Conservation (phyloP, 1,284 basidiomycete species). For the Cutaneotrichosporon dermatis region DNA sequence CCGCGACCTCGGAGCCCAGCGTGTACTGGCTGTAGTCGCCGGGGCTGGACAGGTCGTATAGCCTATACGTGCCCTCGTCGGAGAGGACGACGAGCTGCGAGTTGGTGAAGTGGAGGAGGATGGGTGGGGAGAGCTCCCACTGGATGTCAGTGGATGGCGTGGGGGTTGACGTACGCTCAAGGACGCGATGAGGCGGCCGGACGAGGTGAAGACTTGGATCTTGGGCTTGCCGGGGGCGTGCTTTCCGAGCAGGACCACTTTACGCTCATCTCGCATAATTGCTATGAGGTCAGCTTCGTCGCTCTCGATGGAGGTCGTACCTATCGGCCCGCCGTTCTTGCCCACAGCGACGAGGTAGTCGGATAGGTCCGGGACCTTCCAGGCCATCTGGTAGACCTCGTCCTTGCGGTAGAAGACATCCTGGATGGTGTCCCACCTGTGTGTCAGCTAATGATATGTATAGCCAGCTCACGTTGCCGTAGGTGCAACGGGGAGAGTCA, state of each 20-base stretch:
- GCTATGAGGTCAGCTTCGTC: conserved; percentile 53
- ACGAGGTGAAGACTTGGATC: conserved; percentile 53
- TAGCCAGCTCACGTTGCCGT: conserved; percentile 19
- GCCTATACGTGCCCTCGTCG: conserved; percentile 83
- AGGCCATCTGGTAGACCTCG: conserved; percentile 76
- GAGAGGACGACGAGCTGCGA: conserved; percentile 80
- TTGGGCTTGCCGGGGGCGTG: conserved; percentile 63
- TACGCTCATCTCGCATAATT: conserved; percentile 77
- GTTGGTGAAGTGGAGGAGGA: conserved; percentile 37
- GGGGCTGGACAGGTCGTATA: conserved; percentile 73
- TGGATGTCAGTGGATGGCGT: conserved; percentile 17
- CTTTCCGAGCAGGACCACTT: conserved; percentile 69
- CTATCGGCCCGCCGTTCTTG: conserved; percentile 80
- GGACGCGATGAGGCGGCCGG: conserved; percentile 50
- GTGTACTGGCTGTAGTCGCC: conserved; percentile 79
- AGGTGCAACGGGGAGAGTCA: conserved; percentile 21
- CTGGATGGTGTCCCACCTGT: conserved; percentile 50
- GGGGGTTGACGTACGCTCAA: conserved; percentile 32
- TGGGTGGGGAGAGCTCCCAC: conserved; percentile 42
- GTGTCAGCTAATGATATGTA: background rate
- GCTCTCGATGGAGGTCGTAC: conserved; percentile 48
- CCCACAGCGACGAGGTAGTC: conserved; percentile 80
- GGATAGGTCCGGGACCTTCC: conserved; percentile 70
- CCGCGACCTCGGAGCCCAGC: conserved; percentile 75
- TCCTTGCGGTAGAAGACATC: conserved; percentile 58